These are phyloP conservation scores for Galerina marginata DNA, from an alignment of 768 basidiomycete genomes.

Conservation along the genomic window DNA sequence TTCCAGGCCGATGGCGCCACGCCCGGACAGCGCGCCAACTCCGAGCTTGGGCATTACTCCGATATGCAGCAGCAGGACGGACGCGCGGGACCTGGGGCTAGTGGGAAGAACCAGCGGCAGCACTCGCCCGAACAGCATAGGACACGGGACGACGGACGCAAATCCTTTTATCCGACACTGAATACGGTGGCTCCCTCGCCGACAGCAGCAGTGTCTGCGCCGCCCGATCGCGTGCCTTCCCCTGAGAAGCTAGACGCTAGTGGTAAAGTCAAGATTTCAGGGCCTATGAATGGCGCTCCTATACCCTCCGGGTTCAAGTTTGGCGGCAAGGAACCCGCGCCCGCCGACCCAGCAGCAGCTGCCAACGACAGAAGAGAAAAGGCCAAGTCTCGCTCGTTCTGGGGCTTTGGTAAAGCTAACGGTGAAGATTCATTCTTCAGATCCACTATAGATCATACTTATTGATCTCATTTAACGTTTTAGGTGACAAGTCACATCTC, in stretches of 20 bases:
- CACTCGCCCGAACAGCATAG: constrained; percentile 62
- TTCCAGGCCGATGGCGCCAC: constrained; percentile 57
- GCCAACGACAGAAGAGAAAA: constrained; percentile 83
- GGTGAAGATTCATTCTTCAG: constrained; percentile 37
- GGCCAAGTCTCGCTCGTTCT: constrained; percentile 91
- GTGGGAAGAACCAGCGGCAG: constrained; percentile 43
- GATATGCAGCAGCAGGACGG: constrained; percentile 53
- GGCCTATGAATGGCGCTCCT: constrained; percentile 81
- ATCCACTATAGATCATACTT: constrained; percentile 1
- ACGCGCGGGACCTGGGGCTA: constrained; percentile 17
- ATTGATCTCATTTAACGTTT: constrained; percentile 20
- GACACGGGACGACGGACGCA: constrained; percentile 55
- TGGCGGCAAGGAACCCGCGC: constrained; percentile 69
- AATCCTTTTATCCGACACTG: constrained; percentile 69
- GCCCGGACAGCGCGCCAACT: constrained; percentile 72
- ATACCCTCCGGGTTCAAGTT: constrained; percentile 93
- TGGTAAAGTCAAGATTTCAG: constrained; percentile 86
- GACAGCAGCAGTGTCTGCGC: constrained; percentile 32
- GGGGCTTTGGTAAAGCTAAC: constrained; percentile 82
- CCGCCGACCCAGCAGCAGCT: constrained; percentile 42
- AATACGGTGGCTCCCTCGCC: constrained; percentile 56
- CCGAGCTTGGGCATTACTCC: constrained; percentile 82
- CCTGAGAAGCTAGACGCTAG: constrained; percentile 60
- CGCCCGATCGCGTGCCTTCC: constrained; percentile 56
- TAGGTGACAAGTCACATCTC: constrained; percentile 45